Evolutionary conservation across 1,284 basidiomycete genomes (phyloP), one percentile per base, ranked within the genome.

Genomic region (Stereum hirsutum): DNA sequence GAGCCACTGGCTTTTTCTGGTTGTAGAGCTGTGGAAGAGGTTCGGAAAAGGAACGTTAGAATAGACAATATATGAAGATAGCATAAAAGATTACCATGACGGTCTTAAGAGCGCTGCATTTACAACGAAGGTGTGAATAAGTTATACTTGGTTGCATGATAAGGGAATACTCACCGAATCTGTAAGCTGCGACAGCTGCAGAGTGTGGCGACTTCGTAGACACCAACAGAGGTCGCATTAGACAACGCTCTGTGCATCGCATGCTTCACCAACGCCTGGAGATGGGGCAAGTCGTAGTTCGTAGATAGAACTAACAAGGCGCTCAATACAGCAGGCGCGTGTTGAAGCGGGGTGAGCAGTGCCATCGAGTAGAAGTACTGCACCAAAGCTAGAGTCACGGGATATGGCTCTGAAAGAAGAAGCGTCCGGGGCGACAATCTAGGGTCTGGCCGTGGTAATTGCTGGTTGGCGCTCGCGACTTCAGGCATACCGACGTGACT

Each of bases 311-410:
- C 73, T 44, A 98, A 68, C 15, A 98, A 70, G 48, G 92, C 87
- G 52, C 86, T 87, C 31, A 98, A 71, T 8, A 97, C 85, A 0
- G 89, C 84, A 3, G 91, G 89, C 4, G 89, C 82, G 52, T 90
- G 88, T 59, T 98, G 94, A 33, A 97, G 70, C 0, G 89, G 86
- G 0, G 94, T 97, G 43, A 89, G 70, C 31, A 98, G 73, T 0
- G 85, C 77, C 42, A 83, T 71, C 1, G 91, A 82, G 65, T 98
- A 97, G 49, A 98, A 78, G 64, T 95, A 98, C 61, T 97, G 91
- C 45, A 97, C 63, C 42, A 97, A 66, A 3, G 93, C 95, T 42
- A 91, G 68, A 2, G 89, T 86, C 49, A 97, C 82, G 0, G 91
- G 81, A 52, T 90, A 93, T 0, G 91, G 83, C 58, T 97, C 93